Evolutionary conservation across 1,284 basidiomycete species (phyloP), one percentile per base, ranked within the genome.

Genomic region (Vanrija sp.): DNA sequence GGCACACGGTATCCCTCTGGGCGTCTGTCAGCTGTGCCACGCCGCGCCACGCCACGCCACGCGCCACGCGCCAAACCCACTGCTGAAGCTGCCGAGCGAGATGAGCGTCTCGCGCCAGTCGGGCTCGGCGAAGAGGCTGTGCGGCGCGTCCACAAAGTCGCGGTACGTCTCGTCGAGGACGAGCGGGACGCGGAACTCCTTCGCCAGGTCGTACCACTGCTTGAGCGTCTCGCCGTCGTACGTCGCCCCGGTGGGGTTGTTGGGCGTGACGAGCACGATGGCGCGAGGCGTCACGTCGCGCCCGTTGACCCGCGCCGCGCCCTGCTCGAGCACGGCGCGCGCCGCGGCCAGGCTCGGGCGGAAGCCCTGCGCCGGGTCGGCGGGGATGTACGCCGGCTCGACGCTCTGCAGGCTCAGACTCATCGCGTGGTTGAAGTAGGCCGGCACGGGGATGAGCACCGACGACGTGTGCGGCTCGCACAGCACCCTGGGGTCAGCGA

Each of bases 161-260:
- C 89, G 83, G 72, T 95, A 94, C 0, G 89, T 91, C 73, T 91
- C 88, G 71, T 92, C 89, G n/a, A 94, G 59, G 20, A 94, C 82
- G n/a, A 94, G 80, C 0, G 88, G 85, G 10, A 93, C 69, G 4
- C 80, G 76, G 27, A 80, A 73, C 49, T 81, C 73, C 24, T 68
- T 75, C 0, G 88, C 87, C 0, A 94, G 80, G 0, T 73, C 65
- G 3, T 82, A 82, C 66, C 92, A 90, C 6, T 81, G 75, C 0
- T 78, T 69, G n/a, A 94, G 75, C 16, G 87, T 77, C 0, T 72
- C 67, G 0, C 83, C 79, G 0, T 85, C 72, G 65, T 90, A 92
- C 3, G 83, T 82, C 0, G 85, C 83, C 2, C 91, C 91, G 0
- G 89, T 92, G 0, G 81, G 78, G 53, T 88, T 89, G 61, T 59